Base-by-base conservation (phyloP, 441 rosid species). In the Kokia cookei region DNA sequence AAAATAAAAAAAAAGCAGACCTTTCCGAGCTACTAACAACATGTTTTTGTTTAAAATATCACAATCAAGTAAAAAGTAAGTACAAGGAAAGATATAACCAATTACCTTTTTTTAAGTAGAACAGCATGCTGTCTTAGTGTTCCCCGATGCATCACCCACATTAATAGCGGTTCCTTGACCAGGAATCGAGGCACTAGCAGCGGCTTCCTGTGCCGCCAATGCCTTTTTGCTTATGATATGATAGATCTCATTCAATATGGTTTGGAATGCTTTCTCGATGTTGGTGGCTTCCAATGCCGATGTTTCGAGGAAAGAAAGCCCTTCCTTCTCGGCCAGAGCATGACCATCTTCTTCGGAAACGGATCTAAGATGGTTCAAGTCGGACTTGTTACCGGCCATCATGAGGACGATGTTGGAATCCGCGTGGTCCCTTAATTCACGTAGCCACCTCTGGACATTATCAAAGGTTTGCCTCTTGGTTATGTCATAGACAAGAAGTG, bases 351-450 rank as follows among this genome's bases (percentile, higher is more conserved):
- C 88, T 76, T 86, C 92, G 2, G 82, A 73, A 71, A 94, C 97
- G 22, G 97, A 86, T 77, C 98, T 86, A 58, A 92, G 88, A 78
- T 94, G 97, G 76, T 88, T 88, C 73, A 94, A 83, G 81, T 94
- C 97, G 0, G 95, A 88, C 77, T 94, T 94, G 77, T 94, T 94
- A 61, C 98, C 98, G 27, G 93, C 91, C 97, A 94, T 91, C 97
- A 92, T 92, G 75, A 94, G 89, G 64, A 91, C 98, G 69, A 94
- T 94, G 87, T 92, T 94, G 15, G 98, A 92, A 80, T 94, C 97
- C 1, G 98, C 97, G 76, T 94, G 97, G 81, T 91, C 97, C 79
- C 97, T 85, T 81, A 94, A 77, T 68, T 94, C 98, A 5, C 92
- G 95, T 4, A 94, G 85, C 98, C 97, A 94, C 88, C 97, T 87